phyloP scores from a whole-genome alignment of 345 rosid genomes.

The Anacardium occidentale region DNA sequence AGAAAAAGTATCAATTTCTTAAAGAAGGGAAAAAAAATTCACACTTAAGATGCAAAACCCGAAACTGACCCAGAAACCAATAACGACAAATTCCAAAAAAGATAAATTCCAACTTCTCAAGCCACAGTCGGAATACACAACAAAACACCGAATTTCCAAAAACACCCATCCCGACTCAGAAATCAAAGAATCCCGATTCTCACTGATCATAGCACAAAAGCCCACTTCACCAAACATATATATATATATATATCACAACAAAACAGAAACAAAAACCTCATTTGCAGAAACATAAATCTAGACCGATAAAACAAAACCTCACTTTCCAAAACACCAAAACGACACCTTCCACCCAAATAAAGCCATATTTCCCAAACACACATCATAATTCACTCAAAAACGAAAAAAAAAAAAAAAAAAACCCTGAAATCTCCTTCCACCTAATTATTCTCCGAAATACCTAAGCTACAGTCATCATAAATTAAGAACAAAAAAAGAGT shows the following conservation, averaged over 20 bases:
- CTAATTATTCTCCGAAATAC: not conserved
- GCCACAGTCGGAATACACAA: conserved; percentile 7
- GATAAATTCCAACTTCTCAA: not conserved
- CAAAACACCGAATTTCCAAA: not conserved
- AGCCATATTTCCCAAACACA: not conserved
- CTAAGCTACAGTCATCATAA: not conserved
- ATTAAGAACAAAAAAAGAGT: not conserved
- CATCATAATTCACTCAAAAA: not conserved
- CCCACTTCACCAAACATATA: not conserved
- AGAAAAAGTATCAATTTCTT: not conserved
- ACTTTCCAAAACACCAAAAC: not conserved
- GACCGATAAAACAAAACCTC: not conserved
- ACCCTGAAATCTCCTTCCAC: not conserved
- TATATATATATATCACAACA: not conserved
- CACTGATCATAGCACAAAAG: not conserved
- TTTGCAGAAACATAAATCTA: not conserved
- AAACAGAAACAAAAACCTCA: not conserved
- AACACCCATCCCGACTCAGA: not conserved
- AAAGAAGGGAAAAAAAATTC: not conserved
- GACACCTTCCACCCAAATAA: not conserved
- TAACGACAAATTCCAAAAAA: not conserved
- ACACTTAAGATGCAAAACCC: not conserved
- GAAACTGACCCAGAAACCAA: not conserved
- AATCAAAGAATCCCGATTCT: not conserved
- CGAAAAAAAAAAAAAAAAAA: conserved; percentile 1